Evolutionary conservation across 768 basidiomycete genomes (phyloP).

Genomic region (Hericium rajendrae): DNA sequence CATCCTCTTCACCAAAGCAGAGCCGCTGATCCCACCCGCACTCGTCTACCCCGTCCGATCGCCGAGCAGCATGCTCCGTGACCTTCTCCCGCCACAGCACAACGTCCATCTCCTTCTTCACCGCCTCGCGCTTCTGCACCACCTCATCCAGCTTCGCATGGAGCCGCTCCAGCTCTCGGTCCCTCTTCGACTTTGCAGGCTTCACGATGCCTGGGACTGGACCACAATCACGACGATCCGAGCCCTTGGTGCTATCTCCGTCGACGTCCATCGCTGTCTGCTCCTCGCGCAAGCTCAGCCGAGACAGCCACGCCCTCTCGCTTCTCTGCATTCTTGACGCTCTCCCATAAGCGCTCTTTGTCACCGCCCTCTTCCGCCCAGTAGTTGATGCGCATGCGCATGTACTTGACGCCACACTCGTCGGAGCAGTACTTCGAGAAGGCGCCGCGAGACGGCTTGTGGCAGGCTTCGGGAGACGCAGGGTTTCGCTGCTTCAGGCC

Average conservation of each 20-base stretch:
- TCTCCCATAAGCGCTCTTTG: slow-evolving; percentile 61
- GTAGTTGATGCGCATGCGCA: slow-evolving; percentile 52
- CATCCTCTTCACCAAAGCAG: slow-evolving; percentile 76
- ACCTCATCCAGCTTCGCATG: slow-evolving; percentile 45
- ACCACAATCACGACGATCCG: slow-evolving; percentile 2
- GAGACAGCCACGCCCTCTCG: slow-evolving; percentile 60
- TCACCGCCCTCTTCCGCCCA: slow-evolving; percentile 58
- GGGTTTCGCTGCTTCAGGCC: slow-evolving; percentile 59
- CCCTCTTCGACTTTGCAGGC: slow-evolving; percentile 36
- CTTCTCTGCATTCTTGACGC: slow-evolving; percentile 57
- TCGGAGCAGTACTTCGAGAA: slow-evolving; percentile 92
- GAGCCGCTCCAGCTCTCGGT: slow-evolving; percentile 49
- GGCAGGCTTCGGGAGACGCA: slow-evolving; percentile 57
- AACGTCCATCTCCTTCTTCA: slow-evolving; percentile 62
- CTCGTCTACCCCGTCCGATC: slow-evolving; percentile 52
- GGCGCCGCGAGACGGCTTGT: slow-evolving; percentile 68
- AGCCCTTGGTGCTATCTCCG: neutral
- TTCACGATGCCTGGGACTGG: slow-evolving; percentile 18
- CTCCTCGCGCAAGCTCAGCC: slow-evolving; percentile 10
- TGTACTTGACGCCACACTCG: slow-evolving; percentile 71
- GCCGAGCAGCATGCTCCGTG: slow-evolving; percentile 54
- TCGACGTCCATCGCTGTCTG: slow-evolving; percentile 5
- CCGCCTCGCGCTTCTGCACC: slow-evolving; percentile 48
- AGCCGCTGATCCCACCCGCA: slow-evolving; percentile 90
- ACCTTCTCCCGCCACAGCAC: slow-evolving; percentile 63